Evolutionary conservation across 352 stramenopile species (phyloP).

Genomic region (Phytopythium oedochilum): DNA sequence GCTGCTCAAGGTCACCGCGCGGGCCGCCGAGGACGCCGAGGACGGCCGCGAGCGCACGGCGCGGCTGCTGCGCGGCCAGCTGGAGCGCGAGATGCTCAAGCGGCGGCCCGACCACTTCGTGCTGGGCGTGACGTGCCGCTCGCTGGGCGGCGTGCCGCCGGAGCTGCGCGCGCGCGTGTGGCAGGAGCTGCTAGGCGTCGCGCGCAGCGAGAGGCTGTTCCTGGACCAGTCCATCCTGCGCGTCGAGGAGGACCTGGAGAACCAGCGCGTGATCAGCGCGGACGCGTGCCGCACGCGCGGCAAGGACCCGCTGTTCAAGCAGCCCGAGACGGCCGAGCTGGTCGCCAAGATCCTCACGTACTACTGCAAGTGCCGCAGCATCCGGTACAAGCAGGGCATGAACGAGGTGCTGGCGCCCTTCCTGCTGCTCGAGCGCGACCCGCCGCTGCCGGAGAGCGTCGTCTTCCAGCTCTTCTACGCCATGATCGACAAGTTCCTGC

Average conservation of each 20-base stretch:
- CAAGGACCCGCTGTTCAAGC: conserved; percentile 73
- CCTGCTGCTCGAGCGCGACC: conserved; percentile 58
- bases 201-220: conserved; percentile 49
- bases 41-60: not conserved
- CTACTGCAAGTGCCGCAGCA: conserved; percentile 89
- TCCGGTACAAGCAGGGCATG: conserved; percentile 94
- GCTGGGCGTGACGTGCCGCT: conserved; percentile 61
- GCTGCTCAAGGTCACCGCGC: not conserved
- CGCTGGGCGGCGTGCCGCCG: conserved; percentile 54
- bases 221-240: conserved; percentile 68
- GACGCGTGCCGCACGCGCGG: conserved; percentile 83
- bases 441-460: conserved; percentile 47
- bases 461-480: conserved; percentile 89
- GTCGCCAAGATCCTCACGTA: conserved; percentile 88
- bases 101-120: conserved; percentile 68
- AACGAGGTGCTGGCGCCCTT: conserved; percentile 93
- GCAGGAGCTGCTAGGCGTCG: conserved; percentile 74
- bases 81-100: conserved; percentile 65
- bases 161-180: conserved; percentile 59
- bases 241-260: conserved; percentile 83
- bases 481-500: conserved; percentile 86
- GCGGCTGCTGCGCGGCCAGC: conserved; percentile 20
- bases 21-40: not conserved
- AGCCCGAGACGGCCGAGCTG: conserved; percentile 64
- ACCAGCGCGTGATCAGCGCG: conserved; percentile 88